Percentiles rank a stretch among this genome's conserved stretches.
Evolutionary conservation across 2,329 filamentous ascomycete genomes (phyloP).

Genomic region (Amphichorda felina): DNA sequence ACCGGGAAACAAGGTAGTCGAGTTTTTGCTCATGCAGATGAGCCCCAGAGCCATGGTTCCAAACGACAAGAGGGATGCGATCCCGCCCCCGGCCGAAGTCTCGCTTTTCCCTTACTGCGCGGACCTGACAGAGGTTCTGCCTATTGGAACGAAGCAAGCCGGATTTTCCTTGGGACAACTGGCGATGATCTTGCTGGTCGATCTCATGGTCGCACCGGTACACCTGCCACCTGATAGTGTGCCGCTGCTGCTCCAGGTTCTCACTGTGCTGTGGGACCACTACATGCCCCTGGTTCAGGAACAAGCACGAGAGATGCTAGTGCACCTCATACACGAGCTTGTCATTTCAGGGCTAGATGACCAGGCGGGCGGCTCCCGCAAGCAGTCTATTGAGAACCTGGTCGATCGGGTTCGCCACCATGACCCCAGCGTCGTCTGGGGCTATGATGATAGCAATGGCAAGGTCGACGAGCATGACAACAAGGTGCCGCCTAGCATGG

Average conservation of each 20-base stretch:
- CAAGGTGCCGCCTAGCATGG: slow-evolving; percentile 82
- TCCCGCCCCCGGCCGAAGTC: slow-evolving; percentile 61
- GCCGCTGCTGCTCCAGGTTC: slow-evolving; percentile 77
- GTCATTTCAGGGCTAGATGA: slow-evolving; percentile 73
- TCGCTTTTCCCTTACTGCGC: slow-evolving; percentile 77
- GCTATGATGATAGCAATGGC: slow-evolving; percentile 84
- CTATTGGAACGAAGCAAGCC: slow-evolving; percentile 81
- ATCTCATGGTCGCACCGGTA: slow-evolving; percentile 88
- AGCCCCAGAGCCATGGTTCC: slow-evolving; percentile 95
- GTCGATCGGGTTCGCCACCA: slow-evolving; percentile 80
- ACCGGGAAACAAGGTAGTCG: slow-evolving; percentile 80
- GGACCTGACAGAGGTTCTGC: slow-evolving; percentile 66
- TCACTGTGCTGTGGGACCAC: slow-evolving; percentile 93
- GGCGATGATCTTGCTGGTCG: slow-evolving; percentile 85
- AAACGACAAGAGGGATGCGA: slow-evolving; percentile 62
- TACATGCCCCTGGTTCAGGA: slow-evolving; percentile 93
- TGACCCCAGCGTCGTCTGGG: slow-evolving; percentile 78
- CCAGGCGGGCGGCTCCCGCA: slow-evolving; percentile 46
- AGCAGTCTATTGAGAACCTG: slow-evolving; percentile 71
- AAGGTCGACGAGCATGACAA: slow-evolving; percentile 61
- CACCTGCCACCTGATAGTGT: slow-evolving; percentile 69
- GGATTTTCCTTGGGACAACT: slow-evolving; percentile 89
- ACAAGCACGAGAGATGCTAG: slow-evolving; percentile 93
- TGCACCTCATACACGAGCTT: slow-evolving; percentile 92
- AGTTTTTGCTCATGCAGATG: slow-evolving; percentile 85